These are phyloP conservation scores for Phyllosticta citrichinensis DNA, from an alignment of 2,329 filamentous ascomycete genomes.

Conservation along the genomic window DNA sequence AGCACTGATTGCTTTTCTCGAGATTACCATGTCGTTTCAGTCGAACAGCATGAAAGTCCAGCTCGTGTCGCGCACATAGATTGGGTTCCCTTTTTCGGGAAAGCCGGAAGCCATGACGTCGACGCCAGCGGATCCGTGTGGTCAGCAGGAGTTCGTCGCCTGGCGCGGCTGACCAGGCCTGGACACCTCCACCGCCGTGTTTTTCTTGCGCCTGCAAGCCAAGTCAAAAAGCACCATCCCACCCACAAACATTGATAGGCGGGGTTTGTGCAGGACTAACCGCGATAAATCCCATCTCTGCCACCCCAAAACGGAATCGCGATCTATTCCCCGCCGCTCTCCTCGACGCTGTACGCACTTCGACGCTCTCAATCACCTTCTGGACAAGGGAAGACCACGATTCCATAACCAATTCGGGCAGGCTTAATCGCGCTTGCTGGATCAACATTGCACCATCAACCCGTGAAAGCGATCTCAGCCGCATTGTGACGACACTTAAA, in stretches of 20 bases:
- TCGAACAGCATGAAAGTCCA: not conserved
- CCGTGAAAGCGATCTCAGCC: not conserved
- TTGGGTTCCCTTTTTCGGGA: not conserved
- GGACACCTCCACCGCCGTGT: not conserved
- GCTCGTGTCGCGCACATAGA: not conserved
- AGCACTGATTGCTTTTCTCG: not conserved
- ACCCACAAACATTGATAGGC: not conserved
- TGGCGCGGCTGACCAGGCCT: not conserved
- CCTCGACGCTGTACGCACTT: not conserved
- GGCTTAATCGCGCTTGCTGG: not conserved
- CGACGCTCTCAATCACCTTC: not conserved
- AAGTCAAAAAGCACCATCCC: not conserved
- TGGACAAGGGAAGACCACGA: not conserved
- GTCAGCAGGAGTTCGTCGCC: not conserved
- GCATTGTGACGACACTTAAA: not conserved
- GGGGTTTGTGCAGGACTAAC: not conserved
- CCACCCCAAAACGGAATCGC: constrained; percentile 5
- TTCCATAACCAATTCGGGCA: not conserved
- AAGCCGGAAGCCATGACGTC: not conserved
- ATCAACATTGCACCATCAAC: not conserved
- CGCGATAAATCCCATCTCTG: not conserved
- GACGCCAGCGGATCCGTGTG: not conserved
- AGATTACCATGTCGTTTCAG: not conserved
- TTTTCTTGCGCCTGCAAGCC: not conserved
- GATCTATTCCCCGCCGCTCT: constrained; percentile 7